Evolutionary conservation across 805 yeast genomes (phyloP).

Genomic region (Sungouiella thailandica): DNA sequence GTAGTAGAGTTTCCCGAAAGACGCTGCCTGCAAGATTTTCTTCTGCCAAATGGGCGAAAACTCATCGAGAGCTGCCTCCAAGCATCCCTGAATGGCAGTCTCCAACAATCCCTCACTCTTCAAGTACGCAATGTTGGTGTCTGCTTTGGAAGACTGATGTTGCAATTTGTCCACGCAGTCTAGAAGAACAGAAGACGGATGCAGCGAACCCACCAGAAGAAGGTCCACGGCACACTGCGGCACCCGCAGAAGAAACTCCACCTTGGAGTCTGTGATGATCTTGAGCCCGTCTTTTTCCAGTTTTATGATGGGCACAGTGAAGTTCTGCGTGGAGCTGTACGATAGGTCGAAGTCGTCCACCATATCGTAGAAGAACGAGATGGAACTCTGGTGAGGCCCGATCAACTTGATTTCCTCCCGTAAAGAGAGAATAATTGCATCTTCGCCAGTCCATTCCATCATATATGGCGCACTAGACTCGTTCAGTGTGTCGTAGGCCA

Average conservation of each 20-base stretch:
- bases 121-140: conserved; percentile 61
- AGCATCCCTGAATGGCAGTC: conserved; percentile 65
- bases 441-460: conserved; percentile 81
- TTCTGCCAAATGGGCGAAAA: conserved; percentile 79
- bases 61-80: conserved; percentile 72
- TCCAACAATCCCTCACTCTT: conserved; percentile 39
- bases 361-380: conserved; percentile 48
- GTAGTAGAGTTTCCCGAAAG: conserved; percentile 71
- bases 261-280: conserved; percentile 50
- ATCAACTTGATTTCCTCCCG: conserved; percentile 62
- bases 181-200: conserved; percentile 74
- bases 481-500: conserved; percentile 40
- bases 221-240: conserved; percentile 51
- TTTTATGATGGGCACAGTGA: conserved; percentile 36
- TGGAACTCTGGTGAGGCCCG: conserved; percentile 62
- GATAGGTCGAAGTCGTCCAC: conserved; percentile 20
- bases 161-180: conserved; percentile 67
- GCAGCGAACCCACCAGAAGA: conserved; percentile 77
- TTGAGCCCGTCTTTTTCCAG: conserved; percentile 70
- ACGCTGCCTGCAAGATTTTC: conserved; percentile 69
- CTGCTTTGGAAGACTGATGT: conserved; percentile 72
- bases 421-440: conserved; percentile 63
- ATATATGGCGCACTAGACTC: conserved; percentile 38
- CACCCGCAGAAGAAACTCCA: conserved; percentile 65
- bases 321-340: conserved; percentile 21